phyloP scores from a whole-genome alignment of 1,284 basidiomycete species.

The Ustilago trichophora region DNA sequence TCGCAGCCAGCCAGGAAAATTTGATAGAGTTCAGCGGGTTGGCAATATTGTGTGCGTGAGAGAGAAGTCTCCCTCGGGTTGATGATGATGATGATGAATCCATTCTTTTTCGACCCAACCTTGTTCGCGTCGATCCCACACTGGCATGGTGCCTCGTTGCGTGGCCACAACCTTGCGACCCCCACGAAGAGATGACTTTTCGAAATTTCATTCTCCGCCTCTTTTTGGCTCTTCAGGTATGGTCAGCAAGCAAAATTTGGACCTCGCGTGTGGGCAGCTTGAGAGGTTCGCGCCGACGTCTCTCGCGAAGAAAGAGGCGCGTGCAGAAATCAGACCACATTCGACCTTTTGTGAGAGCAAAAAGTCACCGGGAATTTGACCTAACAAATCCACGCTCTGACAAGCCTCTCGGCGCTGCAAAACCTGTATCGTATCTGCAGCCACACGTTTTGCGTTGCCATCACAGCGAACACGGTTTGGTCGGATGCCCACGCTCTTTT shows the following conservation, averaged over 20 bases:
- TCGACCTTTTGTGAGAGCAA: not conserved
- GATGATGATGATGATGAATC: too few relatives aligned
- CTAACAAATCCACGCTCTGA: not conserved
- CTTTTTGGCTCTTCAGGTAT: not conserved
- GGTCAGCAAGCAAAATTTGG: too few relatives aligned
- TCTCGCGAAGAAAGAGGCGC: not conserved
- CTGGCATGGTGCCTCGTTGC: slow-evolving; percentile 1
- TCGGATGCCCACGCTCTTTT: too few relatives aligned
- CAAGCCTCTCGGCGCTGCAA: not conserved
- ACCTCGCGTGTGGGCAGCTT: too few relatives aligned
- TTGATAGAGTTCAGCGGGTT: too few relatives aligned
- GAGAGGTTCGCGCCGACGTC: slow-evolving; percentile 8
- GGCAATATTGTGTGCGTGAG: too few relatives aligned
- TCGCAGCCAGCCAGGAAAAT: too few relatives aligned
- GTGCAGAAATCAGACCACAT: slow-evolving; percentile 31
- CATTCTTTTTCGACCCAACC: not conserved
- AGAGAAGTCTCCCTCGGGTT: too few relatives aligned
- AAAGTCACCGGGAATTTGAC: too few relatives aligned
- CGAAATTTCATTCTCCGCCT: not conserved
- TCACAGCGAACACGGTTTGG: too few relatives aligned
- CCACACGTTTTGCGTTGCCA: too few relatives aligned
- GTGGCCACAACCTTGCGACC: not conserved
- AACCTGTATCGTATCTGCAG: too few relatives aligned
- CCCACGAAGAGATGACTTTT: slow-evolving; percentile 6
- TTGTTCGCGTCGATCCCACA: slow-evolving; percentile 10